phyloP scores from a whole-genome alignment of 106 monocot species.

The Dactylorhiza incarnata region DNA sequence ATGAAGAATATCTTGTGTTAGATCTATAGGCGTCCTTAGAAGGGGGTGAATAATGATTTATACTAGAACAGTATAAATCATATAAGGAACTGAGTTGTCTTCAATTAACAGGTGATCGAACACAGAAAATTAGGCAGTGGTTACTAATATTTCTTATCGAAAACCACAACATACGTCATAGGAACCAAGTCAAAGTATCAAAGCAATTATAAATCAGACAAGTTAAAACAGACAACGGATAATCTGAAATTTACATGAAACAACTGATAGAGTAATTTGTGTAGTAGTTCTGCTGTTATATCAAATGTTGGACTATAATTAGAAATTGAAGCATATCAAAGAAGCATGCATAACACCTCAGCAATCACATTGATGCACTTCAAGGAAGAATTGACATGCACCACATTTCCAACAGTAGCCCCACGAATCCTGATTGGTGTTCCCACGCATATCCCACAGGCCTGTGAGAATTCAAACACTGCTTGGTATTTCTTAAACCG shows the following conservation, averaged over 20 bases:
- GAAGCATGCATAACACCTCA: slow-evolving; percentile 36
- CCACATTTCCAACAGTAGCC: slow-evolving; percentile 69
- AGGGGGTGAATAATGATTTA: no score
- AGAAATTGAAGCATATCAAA: neutral
- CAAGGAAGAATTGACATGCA: slow-evolving; percentile 63
- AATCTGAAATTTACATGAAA: neutral
- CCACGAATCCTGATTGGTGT: slow-evolving; percentile 82
- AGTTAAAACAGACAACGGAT: neutral
- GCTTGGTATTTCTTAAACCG: slow-evolving; percentile 67
- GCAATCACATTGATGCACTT: slow-evolving; percentile 70
- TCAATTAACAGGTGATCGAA: neutral
- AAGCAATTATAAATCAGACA: no score
- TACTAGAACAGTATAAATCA: neutral
- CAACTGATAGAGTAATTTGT: neutral
- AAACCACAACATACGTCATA: no score
- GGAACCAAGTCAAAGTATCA: neutral
- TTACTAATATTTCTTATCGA: no score
- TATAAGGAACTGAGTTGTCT: neutral
- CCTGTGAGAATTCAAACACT: slow-evolving; percentile 78
- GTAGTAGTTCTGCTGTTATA: no score
- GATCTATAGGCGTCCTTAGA: no score
- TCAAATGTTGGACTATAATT: neutral
- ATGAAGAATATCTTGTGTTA: no score
- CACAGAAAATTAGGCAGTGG: neutral
- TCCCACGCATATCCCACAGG: slow-evolving; percentile 76